phyloP scores from a whole-genome alignment of 139 green algal genomes.

The Tetradesmus lagerheimii region DNA sequence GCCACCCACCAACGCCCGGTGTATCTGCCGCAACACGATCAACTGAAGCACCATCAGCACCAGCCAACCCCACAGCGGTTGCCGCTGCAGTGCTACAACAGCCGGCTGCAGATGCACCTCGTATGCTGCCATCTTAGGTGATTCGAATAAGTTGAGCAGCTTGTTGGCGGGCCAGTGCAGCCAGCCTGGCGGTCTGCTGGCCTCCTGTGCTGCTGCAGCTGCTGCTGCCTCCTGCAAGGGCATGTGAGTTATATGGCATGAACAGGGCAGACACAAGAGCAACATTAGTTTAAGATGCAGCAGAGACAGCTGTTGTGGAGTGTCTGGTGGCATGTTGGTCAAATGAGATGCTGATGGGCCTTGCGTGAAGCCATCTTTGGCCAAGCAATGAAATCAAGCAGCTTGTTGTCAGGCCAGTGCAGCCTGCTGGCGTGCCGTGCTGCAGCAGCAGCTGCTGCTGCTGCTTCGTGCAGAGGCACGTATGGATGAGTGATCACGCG shows the following conservation, averaged over 20 bases:
- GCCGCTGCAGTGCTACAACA: neutral
- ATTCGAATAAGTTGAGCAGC: neutral
- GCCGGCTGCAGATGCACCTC: neutral
- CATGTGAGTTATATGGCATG: too few species aligned
- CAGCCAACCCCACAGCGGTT: neutral
- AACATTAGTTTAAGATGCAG: too few species aligned
- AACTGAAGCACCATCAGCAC: neutral
- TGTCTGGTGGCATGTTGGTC: too few species aligned
- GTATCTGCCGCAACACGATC: neutral
- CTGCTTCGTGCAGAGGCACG: too few species aligned
- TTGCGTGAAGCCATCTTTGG: neutral
- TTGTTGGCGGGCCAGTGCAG: neutral
- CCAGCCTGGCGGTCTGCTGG: neutral
- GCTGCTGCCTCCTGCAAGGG: constrained; percentile 13
- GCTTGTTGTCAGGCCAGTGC: neutral
- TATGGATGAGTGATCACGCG: too few species aligned
- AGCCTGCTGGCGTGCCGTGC: neutral
- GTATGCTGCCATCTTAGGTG: neutral
- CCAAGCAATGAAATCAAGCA: neutral
- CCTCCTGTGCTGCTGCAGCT: neutral
- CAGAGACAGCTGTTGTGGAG: too few species aligned
- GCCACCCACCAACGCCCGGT: neutral
- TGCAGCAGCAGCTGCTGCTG: constrained; percentile 7
- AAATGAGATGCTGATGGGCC: neutral
- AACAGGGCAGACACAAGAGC: too few species aligned